phyloP scores from a whole-genome alignment of 2,329 filamentous ascomycete genomes.

The Aspergillus persii region DNA sequence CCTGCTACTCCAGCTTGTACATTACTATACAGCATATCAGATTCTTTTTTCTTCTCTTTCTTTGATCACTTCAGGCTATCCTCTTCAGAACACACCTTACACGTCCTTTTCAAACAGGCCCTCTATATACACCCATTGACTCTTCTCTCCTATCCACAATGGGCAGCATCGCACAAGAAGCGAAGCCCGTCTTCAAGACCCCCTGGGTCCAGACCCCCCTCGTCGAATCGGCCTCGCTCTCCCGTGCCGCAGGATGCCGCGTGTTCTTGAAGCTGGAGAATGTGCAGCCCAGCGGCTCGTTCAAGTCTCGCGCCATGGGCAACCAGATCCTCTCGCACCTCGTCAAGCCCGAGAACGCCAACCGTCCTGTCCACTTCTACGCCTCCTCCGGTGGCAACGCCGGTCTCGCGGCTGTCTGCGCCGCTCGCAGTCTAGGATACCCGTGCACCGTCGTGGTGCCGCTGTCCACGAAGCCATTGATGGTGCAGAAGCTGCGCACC shows the following conservation, averaged over 20 bases:
- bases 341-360: constrained; percentile 38
- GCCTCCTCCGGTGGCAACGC: constrained; percentile 80
- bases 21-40: background rate
- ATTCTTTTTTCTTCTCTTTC: background rate
- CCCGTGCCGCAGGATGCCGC: constrained; percentile 70
- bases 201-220: constrained; percentile 73
- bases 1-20: background rate
- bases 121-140: background rate
- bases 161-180: constrained; percentile 36
- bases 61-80: too few species aligned
- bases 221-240: constrained; percentile 64
- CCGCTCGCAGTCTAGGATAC: constrained; percentile 62
- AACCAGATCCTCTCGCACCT: constrained; percentile 62
- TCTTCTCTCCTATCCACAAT: constrained; percentile 19
- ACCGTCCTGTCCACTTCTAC: constrained; percentile 66
- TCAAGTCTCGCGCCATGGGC: constrained; percentile 77
- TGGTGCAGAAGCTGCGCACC: constrained; percentile 67
- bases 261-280: constrained; percentile 84
- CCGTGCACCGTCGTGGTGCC: constrained; percentile 77
- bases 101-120: background rate
- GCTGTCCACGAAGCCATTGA: constrained; percentile 60
- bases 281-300: constrained; percentile 79
- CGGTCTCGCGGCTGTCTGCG: constrained; percentile 75
- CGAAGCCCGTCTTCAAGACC: constrained; percentile 27
- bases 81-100: background rate